Base-by-base conservation (phyloP, 164 flowering plant genomes). In the Tinospora cordifolia region DNA sequence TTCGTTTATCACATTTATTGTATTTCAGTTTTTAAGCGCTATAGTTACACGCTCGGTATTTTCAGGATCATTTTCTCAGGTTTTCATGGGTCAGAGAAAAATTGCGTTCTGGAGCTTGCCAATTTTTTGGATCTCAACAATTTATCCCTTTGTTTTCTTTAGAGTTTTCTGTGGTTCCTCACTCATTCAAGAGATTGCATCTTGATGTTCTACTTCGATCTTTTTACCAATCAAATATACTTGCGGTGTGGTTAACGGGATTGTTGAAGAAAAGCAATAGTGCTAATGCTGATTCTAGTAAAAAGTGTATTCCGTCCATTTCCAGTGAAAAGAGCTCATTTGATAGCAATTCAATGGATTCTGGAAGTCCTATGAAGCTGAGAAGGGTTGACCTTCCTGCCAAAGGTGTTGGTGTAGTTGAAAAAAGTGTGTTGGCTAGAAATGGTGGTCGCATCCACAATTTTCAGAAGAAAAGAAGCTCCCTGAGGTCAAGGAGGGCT, bases 91-190 rank as follows among this genome's bases (percentile, higher is more conserved):
- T 54, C n/a, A 70, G 38, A 22, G 25, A 41, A 36, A 13, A 15
- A 27, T 9, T 26, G 6, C 44, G 41, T 11, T 66, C 70, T 78
- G 87, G 91, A 54, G 38, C 77, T 25, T 90, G 94, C 87, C 81
- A 71, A 76, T 63, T 93, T 65, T 86, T 76, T 74, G 87, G 79
- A 65, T 73, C 79, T 15, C 71, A 26, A 64, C 49, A 71, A 47
- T 74, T 63, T 60, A 49, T 82, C 11, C 97, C 98, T 8, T 27
- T 82, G 71, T 82, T 91, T 72, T 75, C 81, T 4, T 60, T 90
- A 64, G 81, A 88, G 74, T 87, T 81, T 78, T 78, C 84, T 71
- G 85, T 96, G 11, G 71, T 82, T 72, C 94, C 97, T n/a, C 47
- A 17, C 24, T 81, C 77, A 73, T 93, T 93, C 77, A 72, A 79